A percentile compares a stretch with the other conserved stretches of the same genome.
These are phyloP conservation scores for Purpureocillium takamizusanense DNA, from an alignment of 2,329 filamentous ascomycete species.

Conservation along the genomic window DNA sequence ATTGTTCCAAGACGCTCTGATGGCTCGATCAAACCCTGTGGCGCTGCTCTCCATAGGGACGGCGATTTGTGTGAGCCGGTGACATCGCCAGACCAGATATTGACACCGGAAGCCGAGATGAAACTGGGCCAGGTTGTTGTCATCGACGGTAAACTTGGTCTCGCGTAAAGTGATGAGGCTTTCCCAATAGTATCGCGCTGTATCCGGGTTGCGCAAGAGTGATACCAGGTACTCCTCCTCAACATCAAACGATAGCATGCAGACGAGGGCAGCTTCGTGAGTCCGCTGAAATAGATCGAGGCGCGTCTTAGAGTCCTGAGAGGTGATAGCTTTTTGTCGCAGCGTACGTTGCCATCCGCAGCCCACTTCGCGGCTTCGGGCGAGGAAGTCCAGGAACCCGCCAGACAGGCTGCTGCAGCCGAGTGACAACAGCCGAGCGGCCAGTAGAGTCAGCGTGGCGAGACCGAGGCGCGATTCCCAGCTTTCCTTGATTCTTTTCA, in stretches of 20 bases:
- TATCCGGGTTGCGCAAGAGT: neutral
- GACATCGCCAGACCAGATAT: neutral
- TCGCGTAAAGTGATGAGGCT: neutral
- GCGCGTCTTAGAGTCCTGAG: neutral
- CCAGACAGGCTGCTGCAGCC: neutral
- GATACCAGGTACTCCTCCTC: neutral
- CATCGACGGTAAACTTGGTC: neutral
- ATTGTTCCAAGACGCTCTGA: neutral
- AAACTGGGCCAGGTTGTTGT: neutral
- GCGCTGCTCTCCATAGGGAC: neutral
- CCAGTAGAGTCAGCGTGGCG: neutral
- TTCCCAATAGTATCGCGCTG: neutral
- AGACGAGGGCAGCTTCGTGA: neutral
- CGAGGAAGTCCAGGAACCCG: neutral
- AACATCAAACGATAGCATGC: neutral
- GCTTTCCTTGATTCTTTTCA: neutral
- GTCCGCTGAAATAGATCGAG: neutral
- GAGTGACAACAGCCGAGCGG: neutral
- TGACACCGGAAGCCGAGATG: neutral
- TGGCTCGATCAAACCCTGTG: neutral
- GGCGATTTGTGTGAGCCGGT: neutral
- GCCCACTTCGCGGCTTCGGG: neutral
- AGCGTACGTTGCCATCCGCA: neutral
- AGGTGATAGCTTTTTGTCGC: neutral
- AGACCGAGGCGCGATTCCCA: neutral